Conservation (phyloP, 140 eudicot genomes). For the Ambrosia hybrid region DNA sequence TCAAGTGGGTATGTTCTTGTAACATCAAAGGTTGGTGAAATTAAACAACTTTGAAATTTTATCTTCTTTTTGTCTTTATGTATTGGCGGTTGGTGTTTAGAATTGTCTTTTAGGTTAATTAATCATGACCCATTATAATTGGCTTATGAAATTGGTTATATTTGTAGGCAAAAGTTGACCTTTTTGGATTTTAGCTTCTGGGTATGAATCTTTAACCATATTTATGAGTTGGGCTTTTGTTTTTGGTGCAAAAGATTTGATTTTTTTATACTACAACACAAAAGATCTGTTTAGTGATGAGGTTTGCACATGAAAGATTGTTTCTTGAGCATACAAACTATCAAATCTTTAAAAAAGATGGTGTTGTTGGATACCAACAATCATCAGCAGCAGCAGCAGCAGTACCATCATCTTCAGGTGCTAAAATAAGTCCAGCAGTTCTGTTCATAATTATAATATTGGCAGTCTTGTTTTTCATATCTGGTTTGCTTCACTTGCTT, state of each 20-base stretch:
- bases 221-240: slow-evolving; percentile 28
- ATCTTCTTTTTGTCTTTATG: slow-evolving; percentile 24
- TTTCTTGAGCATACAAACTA: slow-evolving; percentile 44
- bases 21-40: slow-evolving; percentile 25
- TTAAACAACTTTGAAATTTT: neutral
- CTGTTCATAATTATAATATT: slow-evolving; percentile 70
- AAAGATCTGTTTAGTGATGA: slow-evolving; percentile 39
- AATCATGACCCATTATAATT: slow-evolving; percentile 26
- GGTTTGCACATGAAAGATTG: slow-evolving; percentile 36
- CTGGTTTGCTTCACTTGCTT: slow-evolving; percentile 79
- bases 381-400: slow-evolving; percentile 15
- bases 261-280: slow-evolving; percentile 7
- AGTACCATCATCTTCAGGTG: slow-evolving; percentile 46
- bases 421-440: slow-evolving; percentile 73
- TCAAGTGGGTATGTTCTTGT: slow-evolving; percentile 14
- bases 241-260: slow-evolving; percentile 16
- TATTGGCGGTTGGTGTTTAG: slow-evolving; percentile 17
- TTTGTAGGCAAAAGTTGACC: slow-evolving; percentile 1
- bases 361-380: slow-evolving; percentile 40
- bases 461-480: slow-evolving; percentile 79
- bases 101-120: slow-evolving; percentile 31
- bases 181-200: slow-evolving; percentile 26
- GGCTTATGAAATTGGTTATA: slow-evolving; percentile 19
- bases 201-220: neutral
- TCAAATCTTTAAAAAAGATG: slow-evolving; percentile 48